phyloP scores from a whole-genome alignment of 169 alveolate genomes.

The Perkinsus marinus region DNA sequence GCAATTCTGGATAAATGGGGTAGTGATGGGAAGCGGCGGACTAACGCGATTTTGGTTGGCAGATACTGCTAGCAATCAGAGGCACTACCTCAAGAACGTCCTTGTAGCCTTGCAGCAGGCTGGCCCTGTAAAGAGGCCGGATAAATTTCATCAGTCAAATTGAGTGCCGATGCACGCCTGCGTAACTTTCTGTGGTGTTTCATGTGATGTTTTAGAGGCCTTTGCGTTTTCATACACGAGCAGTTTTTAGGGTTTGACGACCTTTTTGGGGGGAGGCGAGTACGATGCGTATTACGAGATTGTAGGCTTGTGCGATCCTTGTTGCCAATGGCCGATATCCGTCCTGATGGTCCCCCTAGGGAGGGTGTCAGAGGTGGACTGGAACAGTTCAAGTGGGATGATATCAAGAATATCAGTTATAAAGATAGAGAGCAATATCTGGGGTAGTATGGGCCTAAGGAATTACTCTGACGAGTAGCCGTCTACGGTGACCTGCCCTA shows the following conservation, averaged over 20 bases:
- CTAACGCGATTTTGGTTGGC: too few relatives aligned
- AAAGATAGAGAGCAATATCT: slow-evolving; percentile 16
- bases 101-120: background rate
- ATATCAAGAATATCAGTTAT: slow-evolving; percentile 3
- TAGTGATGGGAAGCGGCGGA: too few relatives aligned
- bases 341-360: background rate
- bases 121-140: background rate
- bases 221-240: background rate
- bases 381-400: slow-evolving; percentile 26
- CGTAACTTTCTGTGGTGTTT: background rate
- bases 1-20: background rate
- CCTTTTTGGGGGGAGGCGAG: too few relatives aligned
- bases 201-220: too few relatives aligned
- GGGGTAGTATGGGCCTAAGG: background rate
- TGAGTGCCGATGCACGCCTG: background rate
- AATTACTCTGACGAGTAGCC: too few relatives aligned
- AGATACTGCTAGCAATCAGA: background rate
- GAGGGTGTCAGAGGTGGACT: slow-evolving; percentile 20
- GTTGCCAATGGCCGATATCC: background rate
- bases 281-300: too few relatives aligned
- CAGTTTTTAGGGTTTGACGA: too few relatives aligned
- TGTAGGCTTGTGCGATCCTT: background rate
- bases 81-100: background rate
- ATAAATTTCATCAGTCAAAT: background rate
- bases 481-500: too few relatives aligned